Base-by-base conservation (phyloP, 257 asterid species). In the Cinchona pubescens region DNA sequence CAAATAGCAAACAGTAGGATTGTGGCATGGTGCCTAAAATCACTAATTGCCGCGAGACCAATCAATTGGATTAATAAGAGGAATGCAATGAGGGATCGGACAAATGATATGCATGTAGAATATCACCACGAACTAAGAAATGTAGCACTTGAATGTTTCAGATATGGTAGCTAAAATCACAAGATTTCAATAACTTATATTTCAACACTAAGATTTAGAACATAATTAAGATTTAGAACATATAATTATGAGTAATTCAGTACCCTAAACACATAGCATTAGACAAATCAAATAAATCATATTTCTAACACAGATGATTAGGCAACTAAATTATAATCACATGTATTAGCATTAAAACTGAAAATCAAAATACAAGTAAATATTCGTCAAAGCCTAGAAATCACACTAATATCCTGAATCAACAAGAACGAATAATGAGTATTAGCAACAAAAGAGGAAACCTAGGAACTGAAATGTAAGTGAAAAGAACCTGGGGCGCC, bases 401-500 rank as follows among this genome's bases (percentile, higher is more conserved):
- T 2, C 11, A 42, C 10, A 6, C 46, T 42, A 8, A 49, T 16
- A 49, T 49, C 23, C 23, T 16, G 56, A 49, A 49, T 49, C 56
- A 23, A 49, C 56, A 49, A 16, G 56, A 49, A 49, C 56, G n/a
- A n/a, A n/a, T n/a, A n/a, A n/a, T n/a, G n/a, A n/a, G n/a, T n/a
- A n/a, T n/a, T n/a, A n/a, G n/a, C n/a, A n/a, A n/a, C n/a, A n/a
- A n/a, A n/a, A n/a, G n/a, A n/a, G n/a, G n/a, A n/a, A n/a, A n/a
- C n/a, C n/a, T n/a, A n/a, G n/a, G n/a, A n/a, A n/a, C n/a, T n/a
- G n/a, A n/a, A n/a, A n/a, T n/a, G n/a, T n/a, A n/a, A n/a, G 4
- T 37, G 40, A 3, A 29, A 45, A 25, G 0, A 60, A 91, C 96
- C 94, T 78, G 75, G 88, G 29, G 84, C 48, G 23, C 79, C 92